phyloP scores from a whole-genome alignment of 768 basidiomycete genomes.

The Polyporus arcularius region DNA sequence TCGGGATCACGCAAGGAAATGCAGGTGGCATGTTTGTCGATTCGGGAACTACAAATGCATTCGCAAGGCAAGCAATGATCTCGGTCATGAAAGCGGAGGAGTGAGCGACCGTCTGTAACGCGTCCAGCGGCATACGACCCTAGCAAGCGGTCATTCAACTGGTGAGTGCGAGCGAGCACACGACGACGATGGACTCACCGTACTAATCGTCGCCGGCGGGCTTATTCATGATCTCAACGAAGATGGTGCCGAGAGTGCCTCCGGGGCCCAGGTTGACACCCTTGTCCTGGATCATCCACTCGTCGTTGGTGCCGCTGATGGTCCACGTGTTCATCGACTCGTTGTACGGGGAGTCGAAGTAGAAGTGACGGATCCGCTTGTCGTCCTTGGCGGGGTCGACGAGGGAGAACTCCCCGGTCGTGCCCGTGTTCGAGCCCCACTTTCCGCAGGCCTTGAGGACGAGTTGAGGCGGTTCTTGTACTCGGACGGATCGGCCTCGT shows the following conservation, averaged over 20 bases:
- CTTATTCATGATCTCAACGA: not conserved
- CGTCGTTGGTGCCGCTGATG: not conserved
- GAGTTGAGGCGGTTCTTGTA: conserved; percentile 1
- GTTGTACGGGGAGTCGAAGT: conserved; percentile 16
- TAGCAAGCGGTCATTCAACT: no score
- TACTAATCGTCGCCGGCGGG: no score
- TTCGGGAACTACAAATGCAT: no score
- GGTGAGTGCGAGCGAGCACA: no score
- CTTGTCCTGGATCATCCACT: not conserved
- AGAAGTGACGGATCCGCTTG: conserved; percentile 4
- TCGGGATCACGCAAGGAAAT: no score
- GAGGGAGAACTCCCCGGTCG: conserved; percentile 12
- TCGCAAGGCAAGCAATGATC: no score
- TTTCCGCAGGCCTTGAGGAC: conserved; percentile 12
- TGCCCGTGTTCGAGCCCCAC: conserved; percentile 2
- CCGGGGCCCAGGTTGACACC: conserved; percentile 3
- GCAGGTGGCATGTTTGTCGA: no score
- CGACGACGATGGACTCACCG: no score
- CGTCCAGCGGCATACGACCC: no score
- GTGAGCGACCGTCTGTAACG: no score
- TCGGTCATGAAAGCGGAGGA: no score
- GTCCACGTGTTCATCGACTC: conserved; percentile 8
- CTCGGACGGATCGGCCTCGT: conserved; percentile 1
- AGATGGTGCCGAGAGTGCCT: conserved; percentile 8
- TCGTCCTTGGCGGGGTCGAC: not conserved